Percentiles rank a stretch among this genome's conserved stretches.
phyloP scores from a whole-genome alignment of 305 asterid genomes.

The Solanum chacoense region DNA sequence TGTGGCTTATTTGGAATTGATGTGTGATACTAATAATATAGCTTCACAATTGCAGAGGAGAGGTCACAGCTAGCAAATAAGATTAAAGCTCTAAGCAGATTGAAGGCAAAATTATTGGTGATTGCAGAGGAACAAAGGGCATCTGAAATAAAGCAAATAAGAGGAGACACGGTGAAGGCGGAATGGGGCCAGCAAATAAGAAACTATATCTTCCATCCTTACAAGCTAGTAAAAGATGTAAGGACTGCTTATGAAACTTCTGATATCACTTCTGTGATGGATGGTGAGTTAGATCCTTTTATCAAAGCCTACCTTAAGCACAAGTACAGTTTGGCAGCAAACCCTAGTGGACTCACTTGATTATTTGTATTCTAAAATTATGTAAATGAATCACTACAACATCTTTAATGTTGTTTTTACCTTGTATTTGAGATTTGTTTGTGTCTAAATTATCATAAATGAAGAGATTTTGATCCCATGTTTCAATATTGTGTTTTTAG shows the following conservation, averaged over 20 bases:
- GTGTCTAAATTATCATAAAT: neutral
- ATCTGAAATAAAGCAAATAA: conserved; percentile 89
- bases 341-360: conserved; percentile 13
- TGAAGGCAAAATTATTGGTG: conserved; percentile 78
- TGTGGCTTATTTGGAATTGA: neutral
- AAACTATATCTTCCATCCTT: conserved; percentile 93
- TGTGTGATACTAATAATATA: neutral
- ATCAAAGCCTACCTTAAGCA: conserved; percentile 74
- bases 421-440: neutral
- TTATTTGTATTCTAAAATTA: neutral
- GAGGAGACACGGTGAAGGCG: conserved; percentile 86
- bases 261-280: conserved; percentile 73
- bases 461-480: neutral
- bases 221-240: conserved; percentile 88
- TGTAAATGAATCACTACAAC: neutral
- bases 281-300: conserved; percentile 78
- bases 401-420: neutral
- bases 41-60: conserved; percentile 35
- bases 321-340: conserved; percentile 47
- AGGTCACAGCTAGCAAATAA: conserved; percentile 81
- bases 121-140: conserved; percentile 94
- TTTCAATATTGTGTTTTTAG: neutral
- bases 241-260: conserved; percentile 75
- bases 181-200: conserved; percentile 99
- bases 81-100: conserved; percentile 75